Percentiles rank a stretch among this genome's conserved stretches.
Conservation (phyloP, 2,329 filamentous ascomycete species). For the Ophiognomonia clavigignenti-juglandacearum region DNA sequence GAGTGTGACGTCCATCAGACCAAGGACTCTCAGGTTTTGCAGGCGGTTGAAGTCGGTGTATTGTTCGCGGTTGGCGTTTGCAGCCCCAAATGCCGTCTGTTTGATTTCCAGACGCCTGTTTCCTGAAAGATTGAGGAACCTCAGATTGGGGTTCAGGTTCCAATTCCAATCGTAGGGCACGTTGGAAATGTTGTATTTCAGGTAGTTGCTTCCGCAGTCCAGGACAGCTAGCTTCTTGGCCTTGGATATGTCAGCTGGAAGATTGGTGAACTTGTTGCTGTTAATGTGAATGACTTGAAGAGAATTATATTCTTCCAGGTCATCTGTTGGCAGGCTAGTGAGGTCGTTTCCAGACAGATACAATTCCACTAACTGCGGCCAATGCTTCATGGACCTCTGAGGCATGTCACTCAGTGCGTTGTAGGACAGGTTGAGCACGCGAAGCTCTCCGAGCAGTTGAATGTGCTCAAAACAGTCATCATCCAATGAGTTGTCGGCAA, state of each 20-base stretch:
- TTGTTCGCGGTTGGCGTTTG: conserved; percentile 57
- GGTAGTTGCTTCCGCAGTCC: conserved; percentile 88
- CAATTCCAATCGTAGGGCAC: conserved; percentile 99
- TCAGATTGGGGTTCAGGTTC: conserved; percentile 94
- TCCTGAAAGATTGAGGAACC: conserved; percentile 92
- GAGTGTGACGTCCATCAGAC: conserved; percentile 96
- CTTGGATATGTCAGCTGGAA: conserved; percentile 92
- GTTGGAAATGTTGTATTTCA: conserved; percentile 99
- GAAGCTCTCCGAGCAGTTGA: conserved; percentile 73
- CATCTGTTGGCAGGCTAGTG: conserved; percentile 85
- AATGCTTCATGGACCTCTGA: conserved; percentile 78
- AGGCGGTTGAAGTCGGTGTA: conserved; percentile 88
- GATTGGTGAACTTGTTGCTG: conserved; percentile 93
- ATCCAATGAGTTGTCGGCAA: conserved; percentile 90
- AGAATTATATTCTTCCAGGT: conserved; percentile 83
- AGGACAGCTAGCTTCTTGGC: conserved; percentile 87
- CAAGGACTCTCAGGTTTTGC: conserved; percentile 77
- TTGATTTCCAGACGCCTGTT: conserved; percentile 96
- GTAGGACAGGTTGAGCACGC: conserved; percentile 89
- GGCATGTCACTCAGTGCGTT: conserved; percentile 93
- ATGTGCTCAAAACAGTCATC: conserved; percentile 96
- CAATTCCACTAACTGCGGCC: conserved; percentile 85
- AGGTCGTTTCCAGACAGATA: conserved; percentile 95
- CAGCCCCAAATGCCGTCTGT: conserved; percentile 51
- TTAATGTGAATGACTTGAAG: conserved; percentile 93